Base-by-base conservation (phyloP, 2,329 filamentous ascomycete species). In the Venturia pyrina region DNA sequence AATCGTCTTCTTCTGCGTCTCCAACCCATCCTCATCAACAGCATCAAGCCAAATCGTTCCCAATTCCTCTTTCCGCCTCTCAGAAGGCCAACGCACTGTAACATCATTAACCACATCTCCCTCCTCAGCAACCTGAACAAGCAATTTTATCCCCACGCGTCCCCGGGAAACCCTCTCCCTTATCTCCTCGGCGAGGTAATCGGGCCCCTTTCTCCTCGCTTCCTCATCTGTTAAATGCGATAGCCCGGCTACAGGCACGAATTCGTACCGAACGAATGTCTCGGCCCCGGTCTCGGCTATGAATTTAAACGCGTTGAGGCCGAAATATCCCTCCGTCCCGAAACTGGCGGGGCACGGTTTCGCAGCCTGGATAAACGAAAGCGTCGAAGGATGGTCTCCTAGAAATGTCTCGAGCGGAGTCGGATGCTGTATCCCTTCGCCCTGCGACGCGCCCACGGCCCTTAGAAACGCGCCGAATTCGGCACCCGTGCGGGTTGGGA, bases 71-170 rank as follows among this genome's bases (percentile, higher is more conserved):
- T 82, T 62, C 67, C 79, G 69, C 46, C 83, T 76, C 4, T 77
- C 76, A 46, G 81, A 82, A 0, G 82, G 81, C 84, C 84, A 86
- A 24, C 79, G 74, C n/a, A 77, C 74, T 1, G 80, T 83, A 7
- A 76, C 76, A 71, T 84, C 75, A 69, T 83, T 74, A 1, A 77
- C 79, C 1, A 75, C 71, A 73, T 83, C 82, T 0, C 77, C 81
- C 11, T 78, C 76, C 59, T 76, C 75, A 0, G 80, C 81, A 28
- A 86, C 69, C 72, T 86, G 83, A 13, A 76, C 83, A 13, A 77
- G 66, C 2, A 85, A 70, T 64, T 77, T 81, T 70, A 83, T 83
- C 28, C 71, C 73, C 24, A 83, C 72, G 0, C 77, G 72, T 0
- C 74, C 76, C 8, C 8, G 53, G 5, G 68, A 68, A 19, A 83